A percentile compares a stretch with the other conserved stretches of the same genome.
phyloP scores from a whole-genome alignment of 2,329 filamentous ascomycete genomes.

The Aspergillus fructus region DNA sequence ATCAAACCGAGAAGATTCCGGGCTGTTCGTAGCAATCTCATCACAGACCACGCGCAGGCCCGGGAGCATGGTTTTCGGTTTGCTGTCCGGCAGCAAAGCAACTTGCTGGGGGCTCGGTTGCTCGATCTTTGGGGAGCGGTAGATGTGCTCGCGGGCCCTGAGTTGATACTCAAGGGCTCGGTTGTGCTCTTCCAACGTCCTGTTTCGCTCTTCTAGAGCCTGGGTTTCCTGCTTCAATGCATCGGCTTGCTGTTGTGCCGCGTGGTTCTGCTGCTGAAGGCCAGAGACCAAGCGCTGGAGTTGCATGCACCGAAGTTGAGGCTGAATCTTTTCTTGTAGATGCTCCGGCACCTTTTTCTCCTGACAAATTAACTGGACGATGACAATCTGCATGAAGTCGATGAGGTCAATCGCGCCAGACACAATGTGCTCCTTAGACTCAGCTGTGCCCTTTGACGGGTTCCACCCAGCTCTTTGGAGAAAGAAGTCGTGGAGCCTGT shows the following conservation, averaged over 20 bases:
- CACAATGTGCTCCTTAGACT: constrained; percentile 44
- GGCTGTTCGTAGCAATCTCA: constrained; percentile 27
- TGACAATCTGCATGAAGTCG: constrained; percentile 40
- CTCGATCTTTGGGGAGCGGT: constrained; percentile 37
- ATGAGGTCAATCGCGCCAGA: constrained; percentile 39
- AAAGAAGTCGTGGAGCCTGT: constrained; percentile 40
- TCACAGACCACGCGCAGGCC: constrained; percentile 38
- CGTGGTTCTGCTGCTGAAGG: constrained; percentile 39
- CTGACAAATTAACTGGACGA: constrained; percentile 35
- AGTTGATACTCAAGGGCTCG: constrained; percentile 38
- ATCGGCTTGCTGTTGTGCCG: constrained; percentile 34
- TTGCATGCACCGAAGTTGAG: constrained; percentile 40
- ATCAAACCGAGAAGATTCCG: constrained; percentile 26
- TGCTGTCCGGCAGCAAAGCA: constrained; percentile 26
- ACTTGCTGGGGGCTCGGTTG: constrained; percentile 27
- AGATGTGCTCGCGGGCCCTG: constrained; percentile 40
- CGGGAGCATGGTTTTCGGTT: constrained; percentile 35
- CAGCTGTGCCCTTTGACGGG: constrained; percentile 37
- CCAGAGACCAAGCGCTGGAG: constrained; percentile 34
- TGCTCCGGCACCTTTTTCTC: constrained; percentile 36
- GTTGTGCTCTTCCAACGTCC: constrained; percentile 35
- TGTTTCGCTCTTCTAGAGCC: constrained; percentile 34
- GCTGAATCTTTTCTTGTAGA: constrained; percentile 39
- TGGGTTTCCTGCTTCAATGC: constrained; percentile 37
- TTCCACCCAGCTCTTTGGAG: constrained; percentile 43